Base-by-base conservation (phyloP, 1,284 basidiomycete species). In the Porodaedalea pini region DNA sequence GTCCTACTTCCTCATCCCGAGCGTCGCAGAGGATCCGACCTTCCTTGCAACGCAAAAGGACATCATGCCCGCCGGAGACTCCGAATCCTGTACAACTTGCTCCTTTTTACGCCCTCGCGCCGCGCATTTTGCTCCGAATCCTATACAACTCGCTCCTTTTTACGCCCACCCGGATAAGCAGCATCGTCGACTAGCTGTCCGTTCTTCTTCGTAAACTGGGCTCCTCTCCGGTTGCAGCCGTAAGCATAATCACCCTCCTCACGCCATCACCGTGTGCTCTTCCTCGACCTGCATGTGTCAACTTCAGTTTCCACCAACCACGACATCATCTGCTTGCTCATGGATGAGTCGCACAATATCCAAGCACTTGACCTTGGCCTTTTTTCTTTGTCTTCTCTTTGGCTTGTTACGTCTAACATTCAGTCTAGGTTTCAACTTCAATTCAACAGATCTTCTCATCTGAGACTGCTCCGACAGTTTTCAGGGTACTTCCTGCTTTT, bases 81-180 rank as follows among this genome's bases (percentile, higher is more conserved):
- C n/a, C n/a, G n/a, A n/a, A n/a, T n/a, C n/a, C n/a, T n/a, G n/a
- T n/a, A n/a, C n/a, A n/a, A n/a, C n/a, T n/a, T n/a, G n/a, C n/a
- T n/a, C n/a, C n/a, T n/a, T n/a, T n/a, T n/a, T n/a, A n/a, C n/a
- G n/a, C 91, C 0, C 73, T 92, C 56, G 86, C 85, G 8, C 89
- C 92, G 2, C 81, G 71, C n/a, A 83, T 98, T 53, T 85, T 90
- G 10, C 81, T 99, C 39, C 85, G 91, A 27, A 81, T 98, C 55
- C 77, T 94, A 29, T 98, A 98, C 81, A 98, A 99, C 77, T 95
- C 96, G 27, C 80, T 99, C 21, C 79, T 99, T 32, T 99, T 99
- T 74, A 91, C 91, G 0, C 79, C 87, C 13, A 71, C 80, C 2
- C 82, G 97, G 17, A 92, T 98, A 47, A 74, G 82, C 4, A 82